Conservation (phyloP, 2,329 filamentous ascomycete genomes). For the Colletotrichum higginsianum region DNA sequence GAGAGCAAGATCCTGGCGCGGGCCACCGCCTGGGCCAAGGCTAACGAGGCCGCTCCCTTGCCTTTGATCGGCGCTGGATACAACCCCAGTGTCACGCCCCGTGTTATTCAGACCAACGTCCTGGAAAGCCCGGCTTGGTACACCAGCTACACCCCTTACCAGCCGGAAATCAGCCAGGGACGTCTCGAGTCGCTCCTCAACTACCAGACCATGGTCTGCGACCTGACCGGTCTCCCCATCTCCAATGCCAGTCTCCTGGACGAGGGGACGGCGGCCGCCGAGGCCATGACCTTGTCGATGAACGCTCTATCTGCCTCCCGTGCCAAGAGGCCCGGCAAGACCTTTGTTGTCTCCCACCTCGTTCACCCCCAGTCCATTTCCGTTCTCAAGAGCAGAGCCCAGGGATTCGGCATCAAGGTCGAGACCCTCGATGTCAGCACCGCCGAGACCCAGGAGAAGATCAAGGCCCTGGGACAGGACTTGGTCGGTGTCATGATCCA, state of each 20-base stretch:
- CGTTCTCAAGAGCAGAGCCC: conserved; percentile 86
- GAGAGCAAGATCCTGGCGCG: conserved; percentile 72
- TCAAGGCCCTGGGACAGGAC: conserved; percentile 84
- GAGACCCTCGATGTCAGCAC: conserved; percentile 80
- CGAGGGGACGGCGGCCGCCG: conserved; percentile 91
- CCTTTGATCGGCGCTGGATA: conserved; percentile 92
- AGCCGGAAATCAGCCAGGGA: conserved; percentile 97
- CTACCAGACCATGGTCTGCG: conserved; percentile 93
- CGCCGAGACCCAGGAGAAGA: conserved; percentile 70
- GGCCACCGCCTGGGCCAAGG: conserved; percentile 51
- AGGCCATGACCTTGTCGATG: conserved; percentile 95
- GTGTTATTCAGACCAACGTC: conserved; percentile 93
- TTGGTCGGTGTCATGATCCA: conserved; percentile 93
- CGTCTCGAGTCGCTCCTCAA: conserved; percentile 93
- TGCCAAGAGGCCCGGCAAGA: conserved; percentile 82
- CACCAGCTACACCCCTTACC: conserved; percentile 97
- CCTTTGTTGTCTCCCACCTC: conserved; percentile 85
- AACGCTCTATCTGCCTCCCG: conserved; percentile 80
- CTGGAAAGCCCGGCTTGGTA: conserved; percentile 97
- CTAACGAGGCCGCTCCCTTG: conserved; percentile 58
- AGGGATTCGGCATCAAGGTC: conserved; percentile 91
- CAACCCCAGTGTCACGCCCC: conserved; percentile 86
- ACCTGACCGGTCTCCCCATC: conserved; percentile 88
- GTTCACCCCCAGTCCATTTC: conserved; percentile 89
- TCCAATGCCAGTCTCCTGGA: conserved; percentile 93